Evolutionary conservation across 1,284 basidiomycete genomes (phyloP), one percentile per base, ranked within the genome.

Genomic region (Apiotrichum brassicae): DNA sequence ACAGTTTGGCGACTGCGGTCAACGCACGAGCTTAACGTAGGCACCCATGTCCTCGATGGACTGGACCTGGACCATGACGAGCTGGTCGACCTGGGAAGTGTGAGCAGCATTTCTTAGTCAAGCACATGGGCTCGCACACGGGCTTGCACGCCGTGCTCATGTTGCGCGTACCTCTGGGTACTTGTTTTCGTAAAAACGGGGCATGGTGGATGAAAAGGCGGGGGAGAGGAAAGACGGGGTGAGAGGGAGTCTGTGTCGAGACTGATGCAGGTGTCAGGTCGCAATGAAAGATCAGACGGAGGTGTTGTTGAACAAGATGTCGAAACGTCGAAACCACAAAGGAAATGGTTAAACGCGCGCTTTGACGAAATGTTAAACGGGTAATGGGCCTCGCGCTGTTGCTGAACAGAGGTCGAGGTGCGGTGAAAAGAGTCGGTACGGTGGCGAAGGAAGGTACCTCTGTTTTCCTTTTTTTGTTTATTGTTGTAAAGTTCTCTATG

Each of bases 31-130:
- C 74, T 97, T 97, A 61, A 99, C 95, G 73, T 99, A 98, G 45
- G 95, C 94, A 49, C 95, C 94, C 93, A 97, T 98, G 75, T 98
- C 94, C 53, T 92, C 92, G 65, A 98, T 98, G 77, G 95, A 90
- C 73, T 90, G 88, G 59, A 98, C 94, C 74, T 97, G 93, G 40
- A 97, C 93, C 93, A 97, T 97, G 73, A 97, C 93, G 56, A 97
- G 84, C 74, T 97, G 89, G 73, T 98, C 94, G 51, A 95, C 87
- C 75, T 91, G 50, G 25, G 7, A 34, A 9, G 24, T 25, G 46
- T 49, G 16, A 49, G 48, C 36, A 18, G 18, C 5, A 2, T n/a
- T 19, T 14, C 26, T n/a, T 12, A 4, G 4, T 18, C 5, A 14
- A 30, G 28, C 28, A 7, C 8, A 7, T 7, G 28, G 14, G 28